These are phyloP conservation scores for Pyrenophora teres DNA, from an alignment of 2,329 filamentous ascomycete species.

Conservation along the genomic window DNA sequence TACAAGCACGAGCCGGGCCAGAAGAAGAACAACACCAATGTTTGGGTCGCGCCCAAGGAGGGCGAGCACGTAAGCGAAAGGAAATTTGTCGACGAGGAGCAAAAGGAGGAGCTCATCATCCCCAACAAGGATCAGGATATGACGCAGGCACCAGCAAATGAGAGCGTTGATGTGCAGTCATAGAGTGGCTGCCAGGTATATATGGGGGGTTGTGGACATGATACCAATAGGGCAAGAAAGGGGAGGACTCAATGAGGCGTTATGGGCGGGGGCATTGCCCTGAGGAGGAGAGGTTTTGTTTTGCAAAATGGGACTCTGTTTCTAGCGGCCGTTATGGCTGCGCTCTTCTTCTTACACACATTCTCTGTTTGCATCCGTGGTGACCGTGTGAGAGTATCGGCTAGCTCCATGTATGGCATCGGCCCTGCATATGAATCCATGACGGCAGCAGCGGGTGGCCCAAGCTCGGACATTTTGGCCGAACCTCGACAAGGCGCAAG, in stretches of 20 bases:
- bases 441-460: slow-evolving; percentile 13
- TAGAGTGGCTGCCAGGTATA: slow-evolving; percentile 11
- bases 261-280: slow-evolving; percentile 8
- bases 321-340: slow-evolving; percentile 9
- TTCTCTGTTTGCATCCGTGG: not conserved
- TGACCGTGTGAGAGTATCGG: too few relatives aligned
- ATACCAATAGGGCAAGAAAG: slow-evolving; percentile 19
- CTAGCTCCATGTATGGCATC: too few relatives aligned
- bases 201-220: slow-evolving; percentile 13
- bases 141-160: slow-evolving; percentile 23
- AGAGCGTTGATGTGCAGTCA: slow-evolving; percentile 29
- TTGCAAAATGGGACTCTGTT: slow-evolving; percentile 11
- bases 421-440: slow-evolving; percentile 16
- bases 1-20: slow-evolving; percentile 94
- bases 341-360: slow-evolving; percentile 8
- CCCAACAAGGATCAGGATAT: slow-evolving; percentile 51
- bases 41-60: slow-evolving; percentile 72
- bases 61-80: slow-evolving; percentile 77
- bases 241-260: slow-evolving; percentile 14
- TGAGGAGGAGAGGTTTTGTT: slow-evolving; percentile 5
- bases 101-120: slow-evolving; percentile 73
- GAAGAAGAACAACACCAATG: slow-evolving; percentile 74
- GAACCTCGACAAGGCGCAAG: not conserved
- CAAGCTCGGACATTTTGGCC: slow-evolving; percentile 15
- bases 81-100: slow-evolving; percentile 78